Evolutionary conservation across 768 basidiomycete species (phyloP).

Genomic region (Pisolithus microcarpus): DNA sequence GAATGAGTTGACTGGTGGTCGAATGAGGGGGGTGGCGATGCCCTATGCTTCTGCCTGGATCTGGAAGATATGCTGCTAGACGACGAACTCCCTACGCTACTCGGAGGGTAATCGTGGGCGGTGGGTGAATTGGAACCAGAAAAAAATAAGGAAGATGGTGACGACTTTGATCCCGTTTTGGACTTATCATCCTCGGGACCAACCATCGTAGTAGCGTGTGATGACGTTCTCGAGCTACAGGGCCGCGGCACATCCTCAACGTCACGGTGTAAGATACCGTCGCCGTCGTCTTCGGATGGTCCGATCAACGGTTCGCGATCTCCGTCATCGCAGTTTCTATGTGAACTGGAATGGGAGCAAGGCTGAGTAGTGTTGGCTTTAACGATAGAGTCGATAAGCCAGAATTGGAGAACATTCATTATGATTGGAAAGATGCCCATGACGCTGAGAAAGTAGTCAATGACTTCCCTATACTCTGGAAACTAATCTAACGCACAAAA

Average conservation of each 20-base stretch:
- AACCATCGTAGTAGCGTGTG: constrained; percentile 16
- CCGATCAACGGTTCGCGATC: constrained; percentile 62
- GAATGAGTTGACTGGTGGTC: constrained; percentile 23
- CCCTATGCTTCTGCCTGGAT: constrained; percentile 21
- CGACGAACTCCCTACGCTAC: constrained; percentile 35
- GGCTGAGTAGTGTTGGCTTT: constrained; percentile 51
- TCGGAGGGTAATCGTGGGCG: constrained; percentile 50
- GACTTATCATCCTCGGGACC: constrained; percentile 9
- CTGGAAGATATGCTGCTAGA: constrained; percentile 13
- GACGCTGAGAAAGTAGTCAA: constrained; percentile 38
- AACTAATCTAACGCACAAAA: constrained; percentile 53
- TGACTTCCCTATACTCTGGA: constrained; percentile 7
- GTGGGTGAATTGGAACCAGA: constrained; percentile 3
- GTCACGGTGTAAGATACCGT: constrained; percentile 31
- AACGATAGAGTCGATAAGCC: constrained; percentile 90
- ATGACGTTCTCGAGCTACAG: constrained; percentile 30
- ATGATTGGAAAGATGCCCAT: constrained; percentile 89
- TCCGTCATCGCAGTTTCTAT: constrained; percentile 30
- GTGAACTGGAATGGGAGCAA: constrained; percentile 33
- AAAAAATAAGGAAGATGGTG: constrained; percentile 11
- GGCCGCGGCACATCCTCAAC: constrained; percentile 39
- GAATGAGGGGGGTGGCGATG: constrained; percentile 37
- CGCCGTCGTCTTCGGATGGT: constrained; percentile 51
- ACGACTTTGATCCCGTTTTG: constrained; percentile 11
- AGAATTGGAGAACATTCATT: constrained; percentile 90